phyloP scores from a whole-genome alignment of 2,329 filamentous ascomycete species.

The Pseudocercospora fuligena region DNA sequence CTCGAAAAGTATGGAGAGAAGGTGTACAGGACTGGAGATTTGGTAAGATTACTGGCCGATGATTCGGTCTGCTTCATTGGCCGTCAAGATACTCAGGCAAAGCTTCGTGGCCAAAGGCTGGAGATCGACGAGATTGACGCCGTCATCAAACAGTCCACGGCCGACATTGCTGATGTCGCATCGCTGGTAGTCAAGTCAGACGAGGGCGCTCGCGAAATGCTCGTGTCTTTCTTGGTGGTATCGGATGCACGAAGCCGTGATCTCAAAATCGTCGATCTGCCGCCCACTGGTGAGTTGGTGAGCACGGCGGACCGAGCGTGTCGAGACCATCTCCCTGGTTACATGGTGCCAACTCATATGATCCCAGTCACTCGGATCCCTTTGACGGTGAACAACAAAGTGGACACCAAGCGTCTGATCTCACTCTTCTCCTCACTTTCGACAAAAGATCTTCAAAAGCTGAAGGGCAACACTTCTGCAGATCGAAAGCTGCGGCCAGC shows the following conservation, averaged over 20 bases:
- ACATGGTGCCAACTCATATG: slow-evolving; percentile 91
- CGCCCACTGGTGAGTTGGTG: slow-evolving; percentile 30
- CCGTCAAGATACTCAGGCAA: slow-evolving; percentile 88
- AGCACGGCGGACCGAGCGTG: slow-evolving; percentile 59
- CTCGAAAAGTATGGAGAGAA: slow-evolving; percentile 53
- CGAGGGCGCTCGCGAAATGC: slow-evolving; percentile 76
- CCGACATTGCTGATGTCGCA: slow-evolving; percentile 68
- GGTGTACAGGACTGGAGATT: slow-evolving; percentile 86
- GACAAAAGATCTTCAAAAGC: slow-evolving; percentile 63
- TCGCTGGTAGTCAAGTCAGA: slow-evolving; percentile 76
- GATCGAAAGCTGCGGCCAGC: slow-evolving; percentile 41
- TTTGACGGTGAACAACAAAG: slow-evolving; percentile 87
- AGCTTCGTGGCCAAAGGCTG: slow-evolving; percentile 84
- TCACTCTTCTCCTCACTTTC: slow-evolving; percentile 67
- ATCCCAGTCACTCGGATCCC: slow-evolving; percentile 74
- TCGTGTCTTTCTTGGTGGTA: slow-evolving; percentile 73
- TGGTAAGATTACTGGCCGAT: slow-evolving; percentile 80
- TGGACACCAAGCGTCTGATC: slow-evolving; percentile 73
- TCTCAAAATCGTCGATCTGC: slow-evolving; percentile 44
- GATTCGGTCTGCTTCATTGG: slow-evolving; percentile 86
- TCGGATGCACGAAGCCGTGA: slow-evolving; percentile 25
- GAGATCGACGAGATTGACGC: slow-evolving; percentile 93
- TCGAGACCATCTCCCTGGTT: slow-evolving; percentile 70
- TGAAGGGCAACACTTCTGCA: slow-evolving; percentile 43
- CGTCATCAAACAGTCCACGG: slow-evolving; percentile 67